A percentile compares a stretch with the other conserved stretches of the same genome.
Conservation (phyloP, 768 basidiomycete genomes). For the Dacryopinax spathularia region DNA sequence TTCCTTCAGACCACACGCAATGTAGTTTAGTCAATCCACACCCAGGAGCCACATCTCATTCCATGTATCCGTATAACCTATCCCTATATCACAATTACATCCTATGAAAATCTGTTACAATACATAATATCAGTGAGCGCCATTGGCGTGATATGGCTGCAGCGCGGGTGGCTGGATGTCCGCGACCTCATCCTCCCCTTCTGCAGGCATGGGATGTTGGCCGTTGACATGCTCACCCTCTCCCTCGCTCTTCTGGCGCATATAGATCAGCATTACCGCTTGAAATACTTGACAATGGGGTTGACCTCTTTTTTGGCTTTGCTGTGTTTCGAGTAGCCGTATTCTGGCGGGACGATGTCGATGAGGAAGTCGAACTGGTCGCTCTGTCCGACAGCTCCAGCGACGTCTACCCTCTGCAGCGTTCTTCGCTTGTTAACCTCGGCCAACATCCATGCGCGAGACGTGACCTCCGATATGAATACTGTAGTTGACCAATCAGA, state of each 20-base stretch:
- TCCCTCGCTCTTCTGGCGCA: not conserved
- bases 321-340: not conserved
- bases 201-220: not conserved
- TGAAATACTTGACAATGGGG: not conserved
- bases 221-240: not conserved
- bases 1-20: not conserved
- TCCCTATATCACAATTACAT: no score
- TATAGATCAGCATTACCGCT: not conserved
- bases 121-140: not conserved
- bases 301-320: slow-evolving; percentile 1
- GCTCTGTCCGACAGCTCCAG: slow-evolving; percentile 77
- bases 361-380: slow-evolving; percentile 98
- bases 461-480: slow-evolving; percentile 94
- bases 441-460: slow-evolving; percentile 86
- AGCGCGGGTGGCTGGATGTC: not conserved
- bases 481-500: slow-evolving; percentile 34
- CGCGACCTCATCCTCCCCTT: not conserved
- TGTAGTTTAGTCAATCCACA: not conserved
- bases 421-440: slow-evolving; percentile 95
- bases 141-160: not conserved
- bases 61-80: no score
- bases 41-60: not conserved
- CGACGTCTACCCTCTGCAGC: slow-evolving; percentile 82
- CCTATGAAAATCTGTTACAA: not conserved
- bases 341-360: slow-evolving; percentile 81